Evolutionary conservation across 2,329 filamentous ascomycete genomes (phyloP).

Genomic region (Pseudonectria foliicola): DNA sequence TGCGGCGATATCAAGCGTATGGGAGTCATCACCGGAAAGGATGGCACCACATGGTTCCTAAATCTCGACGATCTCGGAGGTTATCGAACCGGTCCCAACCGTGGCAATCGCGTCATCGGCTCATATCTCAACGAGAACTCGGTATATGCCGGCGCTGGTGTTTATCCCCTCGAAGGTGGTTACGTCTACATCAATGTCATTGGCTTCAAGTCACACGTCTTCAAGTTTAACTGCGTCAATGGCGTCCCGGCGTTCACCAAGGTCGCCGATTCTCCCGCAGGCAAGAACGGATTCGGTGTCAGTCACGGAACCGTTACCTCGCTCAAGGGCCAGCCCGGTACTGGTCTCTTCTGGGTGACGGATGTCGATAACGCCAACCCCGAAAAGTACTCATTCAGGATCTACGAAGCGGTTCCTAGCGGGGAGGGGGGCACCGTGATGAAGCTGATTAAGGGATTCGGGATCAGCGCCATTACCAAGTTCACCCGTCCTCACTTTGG

Average conservation of each 20-base stretch:
- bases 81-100: conserved; percentile 29
- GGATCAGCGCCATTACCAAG: conserved; percentile 45
- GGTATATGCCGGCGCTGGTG: conserved; percentile 39
- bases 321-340: conserved; percentile 44
- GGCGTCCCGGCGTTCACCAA: conserved; percentile 48
- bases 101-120: conserved; percentile 37
- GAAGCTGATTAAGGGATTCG: conserved; percentile 43
- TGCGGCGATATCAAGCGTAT: conserved; percentile 39
- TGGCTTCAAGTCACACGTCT: conserved; percentile 46
- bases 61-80: conserved; percentile 35
- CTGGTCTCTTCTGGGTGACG: conserved; percentile 49
- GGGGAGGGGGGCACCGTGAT: conserved; percentile 30
- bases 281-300: conserved; percentile 47
- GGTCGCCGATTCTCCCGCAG: conserved; percentile 41
- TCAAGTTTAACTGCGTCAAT: conserved; percentile 48
- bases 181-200: conserved; percentile 46
- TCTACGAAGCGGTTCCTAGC: conserved; percentile 45
- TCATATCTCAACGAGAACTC: conserved; percentile 37
- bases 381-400: conserved; percentile 27
- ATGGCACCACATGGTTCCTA: conserved; percentile 40
- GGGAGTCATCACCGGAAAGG: conserved; percentile 44
- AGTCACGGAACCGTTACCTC: conserved; percentile 51
- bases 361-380: conserved; percentile 45
- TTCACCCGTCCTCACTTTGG: conserved; percentile 53
- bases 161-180: conserved; percentile 41